Evolutionary conservation across 352 stramenopile genomes (phyloP), one percentile per base, ranked within the genome.

Genomic region (Phytophthora multivora): DNA sequence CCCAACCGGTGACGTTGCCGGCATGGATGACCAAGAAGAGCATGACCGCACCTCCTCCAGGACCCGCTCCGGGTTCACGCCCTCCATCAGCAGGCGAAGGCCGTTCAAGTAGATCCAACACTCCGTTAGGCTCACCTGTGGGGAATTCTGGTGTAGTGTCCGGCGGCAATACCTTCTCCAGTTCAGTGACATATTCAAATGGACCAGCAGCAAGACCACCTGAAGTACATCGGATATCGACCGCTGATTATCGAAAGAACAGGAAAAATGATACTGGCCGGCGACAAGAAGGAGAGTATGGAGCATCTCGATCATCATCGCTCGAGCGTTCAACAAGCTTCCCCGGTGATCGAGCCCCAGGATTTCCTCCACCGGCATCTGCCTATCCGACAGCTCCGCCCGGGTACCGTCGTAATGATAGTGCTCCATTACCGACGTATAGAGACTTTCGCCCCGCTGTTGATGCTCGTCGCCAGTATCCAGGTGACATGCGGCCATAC

Each of bases 221-320:
- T 54, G 33, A 23, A 39, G 26, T 56, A 13, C 62, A n/a, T 38
- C 56, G 71, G 16, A 80, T 80, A 5, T 73, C 68, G 21, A n/a
- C 71, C 2, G 48, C 58, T 0, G 64, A 63, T 18, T 80, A 80
- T 55, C 21, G 72, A 12, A 63, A 59, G 19, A 60, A 30, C 16
- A 64, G 21, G 30, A 66, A 66, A 16, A 40, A 5, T 36, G 49
- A 59, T 18, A 15, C 13, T 31, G 52, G 50, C 21, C 56, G 55
- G 16, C 36, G 30, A 28, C 15, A 28, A 51, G 36, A 23, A 42
- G 43, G 13, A 39, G 25, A 56, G 18, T 19, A 43, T 25, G 19
- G 41, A 66, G 16, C 31, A 38, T 66, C 53, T 15, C 53, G 53
- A 12, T 61, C 59, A 2, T 58, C 59, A 25, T 73, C 54, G 9